Conservation (phyloP, 202 grass and related monocot genomes). For the Zizania palustris region DNA sequence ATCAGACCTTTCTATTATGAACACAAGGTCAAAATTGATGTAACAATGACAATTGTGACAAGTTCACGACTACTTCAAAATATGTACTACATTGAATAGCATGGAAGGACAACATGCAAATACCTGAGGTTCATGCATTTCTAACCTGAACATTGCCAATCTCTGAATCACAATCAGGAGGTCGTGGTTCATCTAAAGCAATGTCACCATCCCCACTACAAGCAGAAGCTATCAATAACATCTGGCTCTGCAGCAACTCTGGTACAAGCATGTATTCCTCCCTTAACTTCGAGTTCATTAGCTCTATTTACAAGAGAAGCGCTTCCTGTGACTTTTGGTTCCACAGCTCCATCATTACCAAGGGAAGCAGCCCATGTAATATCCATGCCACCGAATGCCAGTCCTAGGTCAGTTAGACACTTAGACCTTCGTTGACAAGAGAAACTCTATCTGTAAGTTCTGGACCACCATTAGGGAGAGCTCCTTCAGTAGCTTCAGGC, state of each 20-base stretch:
- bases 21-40: no score
- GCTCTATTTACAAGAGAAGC: constrained; percentile 31
- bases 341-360: neutral
- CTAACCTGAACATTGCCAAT: constrained; percentile 12
- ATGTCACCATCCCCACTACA: constrained; percentile 26
- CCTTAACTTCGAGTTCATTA: constrained; percentile 30
- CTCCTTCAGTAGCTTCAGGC: neutral
- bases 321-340: constrained; percentile 19
- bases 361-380: constrained; percentile 15
- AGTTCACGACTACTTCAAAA: no score
- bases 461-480: no score
- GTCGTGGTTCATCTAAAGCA: constrained; percentile 22
- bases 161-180: constrained; percentile 13
- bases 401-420: constrained; percentile 14
- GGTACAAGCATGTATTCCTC: neutral
- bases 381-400: neutral
- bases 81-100: no score
- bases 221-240: constrained; percentile 12
- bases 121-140: no score
- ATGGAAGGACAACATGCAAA: no score
- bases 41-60: no score
- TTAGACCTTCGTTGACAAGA: no score
- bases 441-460: no score
- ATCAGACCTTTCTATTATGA: no score
- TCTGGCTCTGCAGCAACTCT: constrained; percentile 10